Base-by-base conservation (phyloP, 176 grass and related monocot species). In the Panicum miliaceum region DNA sequence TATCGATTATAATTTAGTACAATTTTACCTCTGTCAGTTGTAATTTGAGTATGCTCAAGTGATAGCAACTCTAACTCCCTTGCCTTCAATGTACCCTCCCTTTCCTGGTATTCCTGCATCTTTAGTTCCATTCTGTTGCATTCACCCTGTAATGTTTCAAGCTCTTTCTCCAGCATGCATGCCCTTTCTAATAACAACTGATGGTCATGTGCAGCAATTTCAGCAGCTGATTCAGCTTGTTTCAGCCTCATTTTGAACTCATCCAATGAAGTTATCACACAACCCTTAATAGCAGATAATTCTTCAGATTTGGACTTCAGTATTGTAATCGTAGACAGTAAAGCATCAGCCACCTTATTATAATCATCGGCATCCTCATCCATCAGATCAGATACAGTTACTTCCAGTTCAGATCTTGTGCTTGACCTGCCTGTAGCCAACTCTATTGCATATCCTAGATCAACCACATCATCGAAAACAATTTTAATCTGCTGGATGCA, bases 51-150 rank as follows among this genome's bases (percentile, higher is more conserved):
- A 20, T 89, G 81, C 48, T 89, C 84, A 82, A 82, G 66, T 81
- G 89, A 84, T 65, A 80, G 40, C 76, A 91, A 84, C 38, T 91
- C 88, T 80, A 89, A 67, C 77, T 98, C 96, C 90, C 84, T 95
- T 83, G 68, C 71, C 83, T 68, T 76, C 78, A 93, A 48, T 36
- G 77, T 66, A 58, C 53, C 80, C 42, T 93, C 96, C 85, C 64
- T 92, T 71, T 82, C 83, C 68, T 87, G 83, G 76, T 90, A 93
- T 78, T 93, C 81, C 46, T 83, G 67, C 15, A 90, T 87, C 56
- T 87, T 87, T 64, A 66, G 68, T 86, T 93, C 87, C 96, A 95
- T 91, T 81, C 84, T 81, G 74, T 71, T 85, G 86, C 72, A 90
- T 64, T 82, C 80, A 75, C 84, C 87, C 59, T 92, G 71, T 73